Evolutionary conservation across 139 green algal genomes (phyloP), one percentile per base, ranked within the genome.

Genomic region (Trebouxia sp.): DNA sequence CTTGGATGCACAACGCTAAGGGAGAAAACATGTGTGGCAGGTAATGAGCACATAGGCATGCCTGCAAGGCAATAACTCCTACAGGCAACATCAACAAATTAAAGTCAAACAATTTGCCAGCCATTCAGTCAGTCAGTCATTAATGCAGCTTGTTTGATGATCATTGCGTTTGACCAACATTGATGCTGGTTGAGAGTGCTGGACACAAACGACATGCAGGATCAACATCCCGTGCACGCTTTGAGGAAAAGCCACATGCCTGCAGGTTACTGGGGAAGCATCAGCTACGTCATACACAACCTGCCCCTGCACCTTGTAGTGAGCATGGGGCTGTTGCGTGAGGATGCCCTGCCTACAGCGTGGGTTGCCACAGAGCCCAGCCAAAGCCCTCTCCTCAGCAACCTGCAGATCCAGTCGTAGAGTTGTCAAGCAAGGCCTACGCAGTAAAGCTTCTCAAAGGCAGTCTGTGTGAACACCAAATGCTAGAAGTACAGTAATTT

Each of bases 351-450:
- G 9, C 26, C 32, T 0, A 30, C 62, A 72, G 4, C 62, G 32
- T 24, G 62, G 62, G 11, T 72, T 45, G 11, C 62, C 62, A 72
- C 62, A 72, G n/a, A 72, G n/a, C 32, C 62, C 62, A 42, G 62
- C 62, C 4, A 72, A 43, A 11, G 62, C 62, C 26, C 62, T 72
- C 43, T 72, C 62, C 24, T 72, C 62, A 43, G 62, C 35, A 43
- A 72, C 35, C 62, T 72, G 62, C 15, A 72, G n/a, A n/a, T n/a
- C n/a, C 58, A 69, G n/a, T 11, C n/a, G 9, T 12, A 17, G 42
- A 1, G 4, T 24, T 72, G 62, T 41, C 12, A 24, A 1, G n/a
- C 9, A 39, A 1, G 6, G 9, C 1, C 15, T 30, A 42, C 11
- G 11, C 0, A n/a, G 32, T 26, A 26, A 8, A 45, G 35, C 12